Evolutionary conservation across 2,329 filamentous ascomycete genomes (phyloP).

Genomic region (Grosmannia serpens): DNA sequence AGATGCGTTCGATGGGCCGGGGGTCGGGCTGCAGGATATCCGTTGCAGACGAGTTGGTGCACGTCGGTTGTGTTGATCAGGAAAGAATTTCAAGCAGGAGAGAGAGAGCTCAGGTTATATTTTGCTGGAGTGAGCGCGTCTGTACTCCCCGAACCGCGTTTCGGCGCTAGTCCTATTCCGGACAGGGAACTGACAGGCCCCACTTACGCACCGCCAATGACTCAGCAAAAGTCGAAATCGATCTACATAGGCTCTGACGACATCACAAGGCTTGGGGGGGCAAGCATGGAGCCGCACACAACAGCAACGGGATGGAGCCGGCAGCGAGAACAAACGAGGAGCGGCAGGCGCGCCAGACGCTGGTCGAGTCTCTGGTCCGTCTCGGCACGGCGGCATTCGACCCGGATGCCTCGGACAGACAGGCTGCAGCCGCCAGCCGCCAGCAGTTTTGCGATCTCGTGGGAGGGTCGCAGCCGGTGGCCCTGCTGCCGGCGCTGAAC

Average conservation of each 20-base stretch:
- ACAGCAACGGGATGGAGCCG: conserved; percentile 7
- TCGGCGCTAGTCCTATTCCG: not conserved
- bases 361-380: conserved; percentile 25
- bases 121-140: not conserved
- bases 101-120: not conserved
- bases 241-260: not conserved
- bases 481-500: conserved; percentile 50
- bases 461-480: conserved; percentile 32
- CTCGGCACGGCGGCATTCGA: conserved; percentile 37
- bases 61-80: not conserved
- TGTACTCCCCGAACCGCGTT: not conserved
- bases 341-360: not conserved
- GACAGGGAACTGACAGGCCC: not conserved
- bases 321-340: not conserved
- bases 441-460: conserved; percentile 35
- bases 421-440: conserved; percentile 20
- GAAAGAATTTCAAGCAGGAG: not conserved
- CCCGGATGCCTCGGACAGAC: conserved; percentile 22
- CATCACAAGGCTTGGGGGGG: no score
- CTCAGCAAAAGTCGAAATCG: not conserved
- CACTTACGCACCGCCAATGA: not conserved
- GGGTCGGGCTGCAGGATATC: not conserved
- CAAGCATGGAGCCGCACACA: not conserved
- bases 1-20: not conserved
- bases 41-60: not conserved